Evolutionary conservation across 1,284 basidiomycete genomes (phyloP).

Genomic region (Cryptococcus sp.): DNA sequence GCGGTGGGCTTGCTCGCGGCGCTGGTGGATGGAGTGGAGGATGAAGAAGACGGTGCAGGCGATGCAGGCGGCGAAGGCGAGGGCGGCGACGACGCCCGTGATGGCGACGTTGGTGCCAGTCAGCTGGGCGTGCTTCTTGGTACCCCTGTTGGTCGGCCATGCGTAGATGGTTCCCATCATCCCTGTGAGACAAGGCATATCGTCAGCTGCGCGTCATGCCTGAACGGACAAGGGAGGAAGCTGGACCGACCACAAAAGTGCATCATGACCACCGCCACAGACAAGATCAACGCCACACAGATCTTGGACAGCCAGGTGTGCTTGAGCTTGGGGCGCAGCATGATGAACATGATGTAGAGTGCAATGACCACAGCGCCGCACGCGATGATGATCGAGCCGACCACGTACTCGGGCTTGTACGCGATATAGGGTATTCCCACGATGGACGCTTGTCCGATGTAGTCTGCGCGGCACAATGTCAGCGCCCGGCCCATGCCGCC

Average conservation of each 20-base stretch:
- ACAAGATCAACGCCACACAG: conserved; percentile 49
- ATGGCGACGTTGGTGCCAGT: conserved; percentile 45
- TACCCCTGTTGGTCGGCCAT: conserved; percentile 29
- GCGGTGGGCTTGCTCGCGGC: conserved; percentile 44
- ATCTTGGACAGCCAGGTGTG: conserved; percentile 51
- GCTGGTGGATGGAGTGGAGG: conserved; percentile 42
- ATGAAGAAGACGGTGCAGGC: conserved; percentile 47
- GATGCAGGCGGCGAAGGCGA: conserved; percentile 51
- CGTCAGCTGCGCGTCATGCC: background rate
- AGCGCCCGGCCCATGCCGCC: too few species aligned
- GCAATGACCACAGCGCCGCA: conserved; percentile 49
- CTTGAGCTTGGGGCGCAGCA: conserved; percentile 52
- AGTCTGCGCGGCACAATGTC: conserved; percentile 39
- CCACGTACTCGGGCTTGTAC: conserved; percentile 47
- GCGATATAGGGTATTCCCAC: conserved; percentile 49
- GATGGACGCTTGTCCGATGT: conserved; percentile 53
- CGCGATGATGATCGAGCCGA: conserved; percentile 52
- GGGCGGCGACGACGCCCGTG: conserved; percentile 49
- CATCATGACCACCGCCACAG: conserved; percentile 49
- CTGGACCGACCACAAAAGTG: conserved; percentile 43
- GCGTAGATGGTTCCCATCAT: conserved; percentile 46
- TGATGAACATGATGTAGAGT: conserved; percentile 54
- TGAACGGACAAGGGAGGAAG: conserved; percentile 4
- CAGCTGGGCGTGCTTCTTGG: conserved; percentile 21
- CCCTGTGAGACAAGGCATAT: conserved; percentile 11